Percentiles rank a stretch among this genome's conserved stretches.
Evolutionary conservation across 2,329 filamentous ascomycete species (phyloP).

Genomic region (Pseudocercospora macadamiae): DNA sequence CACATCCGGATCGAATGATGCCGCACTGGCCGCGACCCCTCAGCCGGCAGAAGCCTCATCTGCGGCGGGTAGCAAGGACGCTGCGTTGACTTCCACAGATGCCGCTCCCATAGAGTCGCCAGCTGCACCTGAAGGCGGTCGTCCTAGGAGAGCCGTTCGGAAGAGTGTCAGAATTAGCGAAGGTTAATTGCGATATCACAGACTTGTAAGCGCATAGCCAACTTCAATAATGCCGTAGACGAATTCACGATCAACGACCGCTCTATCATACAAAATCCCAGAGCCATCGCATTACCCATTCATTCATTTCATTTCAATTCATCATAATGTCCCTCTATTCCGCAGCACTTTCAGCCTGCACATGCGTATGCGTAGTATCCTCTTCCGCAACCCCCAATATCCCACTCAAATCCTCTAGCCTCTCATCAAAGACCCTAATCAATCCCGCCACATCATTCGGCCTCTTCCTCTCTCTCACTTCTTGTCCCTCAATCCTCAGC

Average conservation of each 20-base stretch:
- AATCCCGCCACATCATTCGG: constrained; percentile 43
- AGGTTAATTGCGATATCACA: constrained; percentile 18
- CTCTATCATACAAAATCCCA: too few relatives aligned
- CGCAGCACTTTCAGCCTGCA: too few relatives aligned
- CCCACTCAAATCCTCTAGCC: constrained; percentile 40
- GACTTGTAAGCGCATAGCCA: background rate
- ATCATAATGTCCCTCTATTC: too few relatives aligned
- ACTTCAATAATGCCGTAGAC: background rate
- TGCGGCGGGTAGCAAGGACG: background rate
- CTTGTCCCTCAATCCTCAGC: constrained; percentile 62
- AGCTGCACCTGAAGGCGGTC: constrained; percentile 21
- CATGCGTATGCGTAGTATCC: too few relatives aligned
- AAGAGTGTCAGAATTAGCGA: constrained; percentile 40
- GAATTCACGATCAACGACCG: background rate
- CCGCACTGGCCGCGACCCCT: constrained; percentile 12
- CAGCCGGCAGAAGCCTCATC: background rate
- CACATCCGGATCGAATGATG: constrained; percentile 23
- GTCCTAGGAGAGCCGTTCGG: constrained; percentile 32
- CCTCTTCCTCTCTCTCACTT: constrained; percentile 27
- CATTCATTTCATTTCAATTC: too few relatives aligned
- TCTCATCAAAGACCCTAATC: constrained; percentile 41
- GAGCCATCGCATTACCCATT: too few relatives aligned
- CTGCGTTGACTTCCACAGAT: background rate
- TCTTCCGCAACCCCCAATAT: too few relatives aligned
- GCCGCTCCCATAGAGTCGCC: constrained; percentile 12